These are phyloP conservation scores for Ceraceosorus guamensis DNA, from an alignment of 1,284 basidiomycete genomes.

Conservation along the genomic window DNA sequence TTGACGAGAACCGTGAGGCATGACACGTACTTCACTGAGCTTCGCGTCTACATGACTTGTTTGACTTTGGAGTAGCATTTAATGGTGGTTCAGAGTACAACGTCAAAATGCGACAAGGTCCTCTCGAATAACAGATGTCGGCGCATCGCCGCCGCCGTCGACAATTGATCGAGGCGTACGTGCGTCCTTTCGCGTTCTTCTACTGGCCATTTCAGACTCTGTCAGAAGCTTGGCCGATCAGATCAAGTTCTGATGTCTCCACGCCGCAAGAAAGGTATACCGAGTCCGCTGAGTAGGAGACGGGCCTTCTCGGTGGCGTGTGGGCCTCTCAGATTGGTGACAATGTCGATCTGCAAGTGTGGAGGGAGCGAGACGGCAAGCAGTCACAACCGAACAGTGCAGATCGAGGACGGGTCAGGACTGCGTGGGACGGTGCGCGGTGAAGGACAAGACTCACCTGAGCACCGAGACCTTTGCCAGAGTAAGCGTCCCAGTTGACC, in stretches of 20 bases:
- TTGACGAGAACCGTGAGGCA: no score
- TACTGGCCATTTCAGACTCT: no score
- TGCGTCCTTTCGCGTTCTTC: no score
- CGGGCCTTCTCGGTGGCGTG: constrained; percentile 42
- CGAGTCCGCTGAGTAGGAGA: constrained; percentile 37
- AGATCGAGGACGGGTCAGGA: neutral
- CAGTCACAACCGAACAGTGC: neutral
- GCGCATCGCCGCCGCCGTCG: no score
- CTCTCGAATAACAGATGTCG: no score
- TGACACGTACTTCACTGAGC: no score
- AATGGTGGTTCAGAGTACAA: no score
- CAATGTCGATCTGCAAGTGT: constrained; percentile 34
- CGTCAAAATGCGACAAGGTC: no score
- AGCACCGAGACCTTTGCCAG: constrained; percentile 39
- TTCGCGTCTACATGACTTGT: no score
- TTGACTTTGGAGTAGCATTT: no score
- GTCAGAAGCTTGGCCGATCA: no score
- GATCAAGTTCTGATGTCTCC: constrained; percentile 30
- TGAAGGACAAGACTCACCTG: constrained; percentile 14
- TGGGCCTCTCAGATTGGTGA: constrained; percentile 42
- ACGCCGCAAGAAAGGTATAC: constrained; percentile 42
- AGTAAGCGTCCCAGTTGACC: constrained; percentile 47
- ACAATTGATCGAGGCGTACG: no score
- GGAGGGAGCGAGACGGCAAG: neutral
- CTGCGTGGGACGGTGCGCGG: neutral